Evolutionary conservation across 164 flowering plant species (phyloP).

Genomic region (Piper longum): DNA sequence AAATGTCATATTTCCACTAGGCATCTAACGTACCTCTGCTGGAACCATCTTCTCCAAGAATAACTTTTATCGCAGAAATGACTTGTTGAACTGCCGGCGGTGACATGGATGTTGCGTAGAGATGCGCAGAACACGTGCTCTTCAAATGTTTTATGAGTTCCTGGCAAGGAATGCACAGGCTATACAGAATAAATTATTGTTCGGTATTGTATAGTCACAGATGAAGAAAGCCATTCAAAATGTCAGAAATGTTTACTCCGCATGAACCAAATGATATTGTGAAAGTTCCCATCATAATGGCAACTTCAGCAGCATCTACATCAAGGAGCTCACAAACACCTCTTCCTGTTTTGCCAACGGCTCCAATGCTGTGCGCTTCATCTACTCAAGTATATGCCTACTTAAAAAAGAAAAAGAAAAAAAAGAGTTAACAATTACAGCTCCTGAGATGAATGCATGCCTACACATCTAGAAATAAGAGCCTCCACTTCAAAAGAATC

Average conservation of each 20-base stretch:
- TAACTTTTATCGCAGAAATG: conserved; percentile 69
- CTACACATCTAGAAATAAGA: too few species aligned
- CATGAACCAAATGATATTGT: conserved; percentile 96
- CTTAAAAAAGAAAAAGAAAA: neutral
- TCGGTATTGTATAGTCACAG: neutral
- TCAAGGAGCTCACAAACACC: conserved; percentile 97
- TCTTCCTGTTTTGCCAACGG: conserved; percentile 89
- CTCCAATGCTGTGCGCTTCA: conserved; percentile 99
- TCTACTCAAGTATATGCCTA: conserved; percentile 89
- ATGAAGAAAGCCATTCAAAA: conserved; percentile 24
- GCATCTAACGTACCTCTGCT: conserved; percentile 43
- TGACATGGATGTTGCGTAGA: conserved; percentile 78
- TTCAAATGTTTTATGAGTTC: conserved; percentile 68
- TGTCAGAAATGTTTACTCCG: conserved; percentile 86
- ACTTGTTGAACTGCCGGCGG: conserved; percentile 93
- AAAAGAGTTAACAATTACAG: too few species aligned
- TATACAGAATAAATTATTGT: neutral
- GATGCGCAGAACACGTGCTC: conserved; percentile 77
- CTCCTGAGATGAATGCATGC: too few species aligned
- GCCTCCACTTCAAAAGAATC: too few species aligned
- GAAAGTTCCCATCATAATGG: conserved; percentile 98
- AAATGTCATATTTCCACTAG: neutral
- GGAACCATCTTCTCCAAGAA: conserved; percentile 96
- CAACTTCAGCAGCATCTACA: conserved; percentile 85
- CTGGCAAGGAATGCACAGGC: conserved; percentile 20